phyloP scores from a whole-genome alignment of 2,329 filamentous ascomycete genomes.

The Fragosphaeria purpurea region DNA sequence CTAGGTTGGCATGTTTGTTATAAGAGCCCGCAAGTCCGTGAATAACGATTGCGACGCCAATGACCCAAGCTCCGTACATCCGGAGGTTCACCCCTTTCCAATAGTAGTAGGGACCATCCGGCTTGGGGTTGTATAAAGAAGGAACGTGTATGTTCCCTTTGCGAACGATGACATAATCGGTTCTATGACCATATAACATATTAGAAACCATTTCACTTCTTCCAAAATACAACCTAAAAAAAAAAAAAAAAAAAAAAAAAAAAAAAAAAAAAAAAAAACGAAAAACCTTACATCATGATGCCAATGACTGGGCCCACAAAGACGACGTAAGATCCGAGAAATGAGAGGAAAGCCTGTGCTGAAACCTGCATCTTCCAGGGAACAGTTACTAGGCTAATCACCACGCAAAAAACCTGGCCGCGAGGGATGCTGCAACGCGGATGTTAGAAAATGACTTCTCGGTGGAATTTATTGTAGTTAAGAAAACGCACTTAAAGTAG shows the following conservation, averaged over 20 bases:
- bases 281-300: conserved; percentile 2
- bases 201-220: too few species aligned
- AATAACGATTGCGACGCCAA: conserved; percentile 23
- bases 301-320: conserved; percentile 11
- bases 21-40: conserved; percentile 22
- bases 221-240: too few species aligned
- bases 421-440: conserved; percentile 19
- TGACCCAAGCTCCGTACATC: conserved; percentile 22
- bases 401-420: conserved; percentile 16
- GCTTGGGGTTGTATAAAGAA: background rate
- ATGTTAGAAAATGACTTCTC: background rate
- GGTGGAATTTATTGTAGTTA: background rate
- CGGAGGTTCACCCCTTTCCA: conserved; percentile 23
- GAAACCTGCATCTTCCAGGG: background rate
- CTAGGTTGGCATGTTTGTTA: conserved; percentile 19
- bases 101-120: conserved; percentile 17
- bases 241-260: too few species aligned
- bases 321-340: conserved; percentile 13
- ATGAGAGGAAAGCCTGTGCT: conserved; percentile 2
- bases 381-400: too few species aligned
- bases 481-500: conserved; percentile 14
- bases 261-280: too few species aligned
- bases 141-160: conserved; percentile 7
- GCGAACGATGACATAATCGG: conserved; percentile 14
- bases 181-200: background rate